These are phyloP conservation scores for Lachnellula hyalina DNA, from an alignment of 2,329 filamentous ascomycete species.

Conservation along the genomic window DNA sequence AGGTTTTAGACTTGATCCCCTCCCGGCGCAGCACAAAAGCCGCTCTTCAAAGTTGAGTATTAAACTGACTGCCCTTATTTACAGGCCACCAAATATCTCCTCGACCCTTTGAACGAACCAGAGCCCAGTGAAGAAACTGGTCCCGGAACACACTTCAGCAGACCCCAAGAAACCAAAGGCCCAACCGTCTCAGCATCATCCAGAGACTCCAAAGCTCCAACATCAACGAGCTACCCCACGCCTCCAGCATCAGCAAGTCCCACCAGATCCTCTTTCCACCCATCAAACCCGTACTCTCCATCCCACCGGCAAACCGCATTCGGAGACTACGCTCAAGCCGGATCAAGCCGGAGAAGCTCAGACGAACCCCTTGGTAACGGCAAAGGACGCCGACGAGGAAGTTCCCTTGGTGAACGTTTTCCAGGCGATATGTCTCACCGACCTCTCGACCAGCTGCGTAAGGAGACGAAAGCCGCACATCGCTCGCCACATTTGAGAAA, in stretches of 20 bases:
- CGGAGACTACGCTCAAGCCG: constrained; percentile 27
- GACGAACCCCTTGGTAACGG: constrained; percentile 29
- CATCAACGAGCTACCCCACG: constrained; percentile 36
- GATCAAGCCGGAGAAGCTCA: constrained; percentile 12
- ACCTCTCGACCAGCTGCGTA: constrained; percentile 61
- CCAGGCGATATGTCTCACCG: constrained; percentile 60
- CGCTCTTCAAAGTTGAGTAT: background rate
- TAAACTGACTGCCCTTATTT: constrained; percentile 3
- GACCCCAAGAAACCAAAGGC: constrained; percentile 34
- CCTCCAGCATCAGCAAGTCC: constrained; percentile 52
- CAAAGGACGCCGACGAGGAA: constrained; percentile 34
- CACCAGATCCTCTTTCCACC: constrained; percentile 41
- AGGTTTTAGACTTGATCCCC: constrained; percentile 8
- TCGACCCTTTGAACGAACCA: constrained; percentile 63
- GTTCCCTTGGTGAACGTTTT: constrained; percentile 53
- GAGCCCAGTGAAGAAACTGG: constrained; percentile 65
- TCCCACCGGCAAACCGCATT: constrained; percentile 24
- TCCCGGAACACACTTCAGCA: constrained; percentile 45
- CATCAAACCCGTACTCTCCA: constrained; percentile 38
- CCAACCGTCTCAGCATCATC: constrained; percentile 21
- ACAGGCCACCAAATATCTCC: constrained; percentile 61
- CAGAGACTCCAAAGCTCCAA: constrained; percentile 10
- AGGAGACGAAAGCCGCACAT: constrained; percentile 60
- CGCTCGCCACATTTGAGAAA: constrained; percentile 62
- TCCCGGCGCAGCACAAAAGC: constrained; percentile 1